Evolutionary conservation across 805 yeast species (phyloP).

Genomic region (Maudiozyma barnettii): DNA sequence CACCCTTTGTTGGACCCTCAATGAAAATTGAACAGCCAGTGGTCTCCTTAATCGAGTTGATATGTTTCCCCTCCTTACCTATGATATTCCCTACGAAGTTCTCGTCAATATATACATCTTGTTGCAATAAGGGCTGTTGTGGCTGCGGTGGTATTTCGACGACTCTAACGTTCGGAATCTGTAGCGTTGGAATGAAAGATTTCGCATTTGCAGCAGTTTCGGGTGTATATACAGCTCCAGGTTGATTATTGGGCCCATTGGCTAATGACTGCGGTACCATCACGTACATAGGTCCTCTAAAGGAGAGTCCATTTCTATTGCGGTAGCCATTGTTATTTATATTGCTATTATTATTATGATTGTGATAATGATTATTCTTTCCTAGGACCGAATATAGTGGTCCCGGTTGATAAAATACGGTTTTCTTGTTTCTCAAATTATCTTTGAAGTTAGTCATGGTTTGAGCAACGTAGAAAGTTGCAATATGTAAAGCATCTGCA

Average conservation of each 20-base stretch:
- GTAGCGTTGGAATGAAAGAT: slow-evolving; percentile 18
- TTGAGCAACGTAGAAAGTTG: slow-evolving; percentile 63
- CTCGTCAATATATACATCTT: slow-evolving; percentile 68
- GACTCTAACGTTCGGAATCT: slow-evolving; percentile 21
- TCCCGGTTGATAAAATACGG: slow-evolving; percentile 27
- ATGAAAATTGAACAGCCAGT: slow-evolving; percentile 72
- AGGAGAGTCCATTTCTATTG: slow-evolving; percentile 8
- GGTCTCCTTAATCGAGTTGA: slow-evolving; percentile 63
- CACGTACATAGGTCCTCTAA: slow-evolving; percentile 10
- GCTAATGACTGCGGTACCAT: slow-evolving; percentile 5
- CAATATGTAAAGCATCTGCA: slow-evolving; percentile 81
- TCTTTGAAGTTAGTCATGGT: slow-evolving; percentile 50
- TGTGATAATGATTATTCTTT: slow-evolving; percentile 4
- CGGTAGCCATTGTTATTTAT: slow-evolving; percentile 4
- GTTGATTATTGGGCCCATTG: not conserved
- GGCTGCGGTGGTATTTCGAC: slow-evolving; percentile 10
- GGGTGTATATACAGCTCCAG: slow-evolving; percentile 15
- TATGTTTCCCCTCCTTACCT: slow-evolving; percentile 78
- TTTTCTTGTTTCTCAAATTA: slow-evolving; percentile 38
- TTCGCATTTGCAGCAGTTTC: slow-evolving; percentile 22
- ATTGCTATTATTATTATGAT: not conserved
- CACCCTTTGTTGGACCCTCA: slow-evolving; percentile 46
- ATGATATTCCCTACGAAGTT: slow-evolving; percentile 75
- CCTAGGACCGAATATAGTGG: slow-evolving; percentile 21
- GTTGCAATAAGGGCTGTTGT: slow-evolving; percentile 35